Evolutionary conservation across 192 early-diverging fungal species (phyloP), one percentile per base, ranked within the genome.

Genomic region (Backusella australiensis): DNA sequence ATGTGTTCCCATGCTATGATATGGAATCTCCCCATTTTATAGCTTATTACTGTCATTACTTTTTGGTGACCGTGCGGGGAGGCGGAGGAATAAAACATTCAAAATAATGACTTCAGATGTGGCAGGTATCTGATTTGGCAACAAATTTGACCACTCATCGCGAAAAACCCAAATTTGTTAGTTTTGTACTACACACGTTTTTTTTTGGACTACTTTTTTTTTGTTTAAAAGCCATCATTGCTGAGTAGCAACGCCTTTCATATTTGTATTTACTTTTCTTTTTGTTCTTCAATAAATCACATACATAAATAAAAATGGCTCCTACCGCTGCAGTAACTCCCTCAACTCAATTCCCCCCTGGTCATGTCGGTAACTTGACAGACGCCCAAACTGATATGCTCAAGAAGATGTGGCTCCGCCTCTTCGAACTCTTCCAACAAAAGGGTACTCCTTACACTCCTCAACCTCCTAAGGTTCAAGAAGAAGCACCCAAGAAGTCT

Each of bases 371-470:
- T n/a, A 82, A 85, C 78, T 76, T 87, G 74, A 87, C 81, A 35
- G 68, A 75, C n/a, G 76, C 80, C 53, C 83, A 87, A 76, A 82
- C 72, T 29, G 80, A 80, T 72, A 81, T 80, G 67, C 77, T 87
- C 23, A 84, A 87, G 73, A 71, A 85, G 44, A 76, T 87, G 67
- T 87, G 86, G 86, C 72, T 73, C 23, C 78, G 76, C 17, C 75
- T 87, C 26, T 82, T 82, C 29, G 84, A 83, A 29, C 77, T 85
- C 73, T 85, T 85, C 77, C 78, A 85, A 23, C 74, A 75, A 21
- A 29, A 66, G 11, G 74, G 74, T 34, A 41, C 59, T 3, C 11
- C 19, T n/a, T 38, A 6, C 29, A 29, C 17, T 21, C 74, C 65
- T 32, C 23, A 29, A 17, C 70, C 39, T 44, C 23, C 70, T 9